Conservation (phyloP, 1,284 basidiomycete genomes). For the Hymenochaete sp. region DNA sequence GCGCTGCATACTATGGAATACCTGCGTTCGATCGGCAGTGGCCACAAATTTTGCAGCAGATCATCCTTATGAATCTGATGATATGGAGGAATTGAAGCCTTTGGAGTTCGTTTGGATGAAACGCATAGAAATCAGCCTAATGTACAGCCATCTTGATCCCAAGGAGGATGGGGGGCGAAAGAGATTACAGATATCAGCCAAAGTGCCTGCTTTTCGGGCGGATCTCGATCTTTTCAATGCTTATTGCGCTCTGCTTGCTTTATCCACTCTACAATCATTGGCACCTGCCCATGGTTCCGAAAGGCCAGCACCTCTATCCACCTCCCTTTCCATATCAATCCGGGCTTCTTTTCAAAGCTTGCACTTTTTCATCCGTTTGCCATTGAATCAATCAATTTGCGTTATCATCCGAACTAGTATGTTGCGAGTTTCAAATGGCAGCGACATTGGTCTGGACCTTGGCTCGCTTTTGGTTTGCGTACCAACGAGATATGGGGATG, state of each 20-base stretch:
- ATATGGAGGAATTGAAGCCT: constrained; percentile 32
- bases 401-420: constrained; percentile 39
- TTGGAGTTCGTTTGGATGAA: constrained; percentile 44
- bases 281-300: no score
- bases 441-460: constrained; percentile 27
- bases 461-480: constrained; percentile 40
- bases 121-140: constrained; percentile 31
- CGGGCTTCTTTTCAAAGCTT: constrained; percentile 11
- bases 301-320: no score
- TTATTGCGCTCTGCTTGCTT: constrained; percentile 15
- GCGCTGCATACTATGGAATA: constrained; percentile 37
- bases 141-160: constrained; percentile 19
- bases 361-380: constrained; percentile 18
- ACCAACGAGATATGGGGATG: constrained; percentile 28
- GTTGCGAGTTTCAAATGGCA: constrained; percentile 18
- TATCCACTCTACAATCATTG: constrained; percentile 15
- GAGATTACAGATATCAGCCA: constrained; percentile 4
- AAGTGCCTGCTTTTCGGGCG: constrained; percentile 16
- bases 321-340: no score
- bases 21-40: constrained; percentile 47
- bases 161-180: not conserved
- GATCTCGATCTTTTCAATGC: constrained; percentile 16
- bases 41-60: constrained; percentile 57
- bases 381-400: constrained; percentile 27
- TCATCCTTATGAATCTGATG: constrained; percentile 48